phyloP scores from a whole-genome alignment of 768 basidiomycete species.

The Glaciozyma martinii region DNA sequence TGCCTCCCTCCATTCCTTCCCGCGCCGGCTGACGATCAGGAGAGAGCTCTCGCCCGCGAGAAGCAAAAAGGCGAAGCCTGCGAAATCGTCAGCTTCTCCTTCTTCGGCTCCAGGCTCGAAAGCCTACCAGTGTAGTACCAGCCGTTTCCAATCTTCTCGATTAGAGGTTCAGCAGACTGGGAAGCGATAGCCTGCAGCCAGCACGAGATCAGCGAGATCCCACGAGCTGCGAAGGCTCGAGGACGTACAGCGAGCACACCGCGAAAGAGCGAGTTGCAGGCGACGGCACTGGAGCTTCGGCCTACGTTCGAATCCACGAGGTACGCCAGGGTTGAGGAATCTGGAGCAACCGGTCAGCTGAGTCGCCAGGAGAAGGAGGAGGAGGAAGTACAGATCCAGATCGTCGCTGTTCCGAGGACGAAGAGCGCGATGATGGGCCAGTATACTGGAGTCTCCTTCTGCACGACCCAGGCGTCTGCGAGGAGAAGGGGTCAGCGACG shows the following conservation, averaged over 20 bases:
- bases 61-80: constrained; percentile 42
- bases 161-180: constrained; percentile 65
- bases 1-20: constrained; percentile 8
- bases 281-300: constrained; percentile 61
- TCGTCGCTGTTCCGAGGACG: constrained; percentile 60
- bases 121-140: constrained; percentile 44
- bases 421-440: constrained; percentile 65
- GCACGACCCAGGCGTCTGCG: constrained; percentile 59
- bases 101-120: neutral
- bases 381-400: constrained; percentile 36
- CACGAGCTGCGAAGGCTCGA: constrained; percentile 37
- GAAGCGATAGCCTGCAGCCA: constrained; percentile 44
- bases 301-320: constrained; percentile 80
- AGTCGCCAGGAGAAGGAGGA: rapidly evolving
- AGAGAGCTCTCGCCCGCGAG: constrained; percentile 7
- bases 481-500: neutral
- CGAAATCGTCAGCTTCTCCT: no score
- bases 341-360: constrained; percentile 43
- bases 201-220: neutral
- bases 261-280: constrained; percentile 66
- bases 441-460: constrained; percentile 55
- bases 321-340: constrained; percentile 66
- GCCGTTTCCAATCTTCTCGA: constrained; percentile 42
- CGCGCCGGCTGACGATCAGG: constrained; percentile 3
- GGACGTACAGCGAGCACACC: constrained; percentile 48